Evolutionary conservation across 768 basidiomycete species (phyloP).

Genomic region (Leccinum ochraceum): DNA sequence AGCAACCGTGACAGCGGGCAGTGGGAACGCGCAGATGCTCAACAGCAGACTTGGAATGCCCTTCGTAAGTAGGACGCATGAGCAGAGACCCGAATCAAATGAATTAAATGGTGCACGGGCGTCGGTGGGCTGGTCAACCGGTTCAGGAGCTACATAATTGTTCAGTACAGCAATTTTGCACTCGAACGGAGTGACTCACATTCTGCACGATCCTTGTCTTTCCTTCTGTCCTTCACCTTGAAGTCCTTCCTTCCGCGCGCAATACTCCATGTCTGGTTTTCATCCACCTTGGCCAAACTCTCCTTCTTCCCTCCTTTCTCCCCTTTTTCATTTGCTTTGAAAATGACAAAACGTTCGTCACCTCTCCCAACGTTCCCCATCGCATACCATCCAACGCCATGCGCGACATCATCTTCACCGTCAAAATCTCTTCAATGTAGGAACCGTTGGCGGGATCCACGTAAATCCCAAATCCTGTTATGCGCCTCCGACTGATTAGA

Average conservation of each 20-base stretch:
- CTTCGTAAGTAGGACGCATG: constrained; percentile 19
- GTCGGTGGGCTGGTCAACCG: constrained; percentile 31
- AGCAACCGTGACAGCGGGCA: no score
- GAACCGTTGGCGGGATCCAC: constrained; percentile 67
- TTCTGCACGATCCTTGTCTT: constrained; percentile 38
- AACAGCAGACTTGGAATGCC: constrained; percentile 14
- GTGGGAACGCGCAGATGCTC: constrained; percentile 21
- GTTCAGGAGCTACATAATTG: constrained; percentile 45
- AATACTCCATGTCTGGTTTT: constrained; percentile 54
- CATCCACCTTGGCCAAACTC: constrained; percentile 40
- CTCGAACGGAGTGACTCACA: constrained; percentile 12
- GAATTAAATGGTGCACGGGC: constrained; percentile 63
- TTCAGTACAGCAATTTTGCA: constrained; percentile 7
- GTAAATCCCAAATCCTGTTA: constrained; percentile 61
- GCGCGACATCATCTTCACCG: constrained; percentile 76
- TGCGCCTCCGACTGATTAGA: constrained; percentile 33
- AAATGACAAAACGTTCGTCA: constrained; percentile 52
- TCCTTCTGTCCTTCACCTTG: constrained; percentile 47
- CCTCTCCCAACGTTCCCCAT: constrained; percentile 59
- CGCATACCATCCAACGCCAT: constrained; percentile 55
- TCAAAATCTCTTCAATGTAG: constrained; percentile 67
- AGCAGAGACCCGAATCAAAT: constrained; percentile 50
- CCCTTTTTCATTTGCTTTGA: constrained; percentile 36
- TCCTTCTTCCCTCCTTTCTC: constrained; percentile 13
- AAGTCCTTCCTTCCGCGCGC: constrained; percentile 75